Conservation (phyloP, 2,329 filamentous ascomycete species). For the Whalleya microplaca region DNA sequence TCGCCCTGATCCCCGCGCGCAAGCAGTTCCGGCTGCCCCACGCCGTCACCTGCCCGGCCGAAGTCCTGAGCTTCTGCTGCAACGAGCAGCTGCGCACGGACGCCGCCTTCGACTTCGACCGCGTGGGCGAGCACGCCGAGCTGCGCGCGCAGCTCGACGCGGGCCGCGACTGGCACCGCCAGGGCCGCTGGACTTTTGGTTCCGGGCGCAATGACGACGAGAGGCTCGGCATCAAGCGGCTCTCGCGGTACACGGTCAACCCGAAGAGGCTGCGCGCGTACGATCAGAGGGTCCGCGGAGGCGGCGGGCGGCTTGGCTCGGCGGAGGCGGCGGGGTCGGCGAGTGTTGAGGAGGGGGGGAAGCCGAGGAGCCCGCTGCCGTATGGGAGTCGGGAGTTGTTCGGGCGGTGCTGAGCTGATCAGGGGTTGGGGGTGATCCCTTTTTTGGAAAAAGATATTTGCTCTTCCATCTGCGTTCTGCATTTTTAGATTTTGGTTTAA, state of each 20-base stretch:
- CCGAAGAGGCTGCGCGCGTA: conserved; percentile 26
- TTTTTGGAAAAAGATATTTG: background rate
- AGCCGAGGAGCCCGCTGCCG: no score
- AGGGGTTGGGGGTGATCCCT: no score
- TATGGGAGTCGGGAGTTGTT: conserved; percentile 28
- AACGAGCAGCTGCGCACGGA: conserved; percentile 74
- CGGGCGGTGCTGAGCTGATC: conserved; percentile 1
- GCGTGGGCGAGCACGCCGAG: conserved; percentile 60
- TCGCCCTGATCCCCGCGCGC: conserved; percentile 64
- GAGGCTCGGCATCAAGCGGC: conserved; percentile 36
- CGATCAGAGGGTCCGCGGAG: conserved; percentile 25
- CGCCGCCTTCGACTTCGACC: conserved; percentile 70
- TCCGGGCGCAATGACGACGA: conserved; percentile 40
- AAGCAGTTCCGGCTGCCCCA: conserved; percentile 71
- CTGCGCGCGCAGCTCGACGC: conserved; percentile 71
- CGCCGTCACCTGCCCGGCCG: conserved; percentile 71
- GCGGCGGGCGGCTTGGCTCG: no score
- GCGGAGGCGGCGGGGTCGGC: no score
- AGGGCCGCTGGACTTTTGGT: conserved; percentile 58
- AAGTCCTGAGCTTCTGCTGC: conserved; percentile 77
- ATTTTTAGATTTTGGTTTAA: no score
- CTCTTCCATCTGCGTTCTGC: background rate
- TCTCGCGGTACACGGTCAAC: conserved; percentile 35
- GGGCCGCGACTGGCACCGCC: conserved; percentile 47
- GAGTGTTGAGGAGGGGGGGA: no score